These are phyloP conservation scores for Trichosporon inkin DNA, from an alignment of 1,284 basidiomycete species.

Conservation along the genomic window DNA sequence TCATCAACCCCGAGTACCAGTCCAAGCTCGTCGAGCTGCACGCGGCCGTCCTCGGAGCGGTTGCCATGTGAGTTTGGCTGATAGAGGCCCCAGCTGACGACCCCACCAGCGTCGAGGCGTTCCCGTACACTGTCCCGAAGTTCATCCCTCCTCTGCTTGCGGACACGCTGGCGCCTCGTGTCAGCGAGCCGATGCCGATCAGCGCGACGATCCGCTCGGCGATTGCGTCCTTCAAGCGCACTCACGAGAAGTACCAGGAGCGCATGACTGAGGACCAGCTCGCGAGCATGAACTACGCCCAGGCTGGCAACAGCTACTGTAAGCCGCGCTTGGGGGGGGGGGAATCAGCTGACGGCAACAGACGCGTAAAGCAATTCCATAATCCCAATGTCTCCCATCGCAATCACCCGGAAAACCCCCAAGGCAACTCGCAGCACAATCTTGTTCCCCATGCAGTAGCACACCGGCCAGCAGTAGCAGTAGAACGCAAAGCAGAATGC, in stretches of 20 bases:
- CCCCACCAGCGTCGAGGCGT: constrained; percentile 52
- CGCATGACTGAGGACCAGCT: constrained; percentile 87
- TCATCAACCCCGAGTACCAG: constrained; percentile 62
- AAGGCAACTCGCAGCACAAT: no score
- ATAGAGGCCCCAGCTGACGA: neutral
- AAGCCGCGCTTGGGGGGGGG: constrained; percentile 28
- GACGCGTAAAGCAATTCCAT: neutral
- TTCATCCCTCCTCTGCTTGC: constrained; percentile 55
- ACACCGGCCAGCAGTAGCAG: no score
- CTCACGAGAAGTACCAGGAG: constrained; percentile 63
- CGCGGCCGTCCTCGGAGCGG: constrained; percentile 77
- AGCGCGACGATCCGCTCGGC: constrained; percentile 83
- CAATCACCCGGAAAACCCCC: no score
- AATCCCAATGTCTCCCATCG: no score
- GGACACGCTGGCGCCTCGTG: constrained; percentile 56
- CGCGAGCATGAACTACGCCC: constrained; percentile 77
- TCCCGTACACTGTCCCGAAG: constrained; percentile 60
- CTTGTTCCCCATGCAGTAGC: no score
- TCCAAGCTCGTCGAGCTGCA: constrained; percentile 72
- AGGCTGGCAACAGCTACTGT: constrained; percentile 89
- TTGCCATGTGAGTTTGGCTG: constrained; percentile 48
- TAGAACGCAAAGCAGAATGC: no score
- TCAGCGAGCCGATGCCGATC: constrained; percentile 86
- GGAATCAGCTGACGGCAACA: neutral
- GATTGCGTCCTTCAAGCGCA: constrained; percentile 60